phyloP scores from a whole-genome alignment of 306 rosid species.

The Vachellia collinsii region DNA sequence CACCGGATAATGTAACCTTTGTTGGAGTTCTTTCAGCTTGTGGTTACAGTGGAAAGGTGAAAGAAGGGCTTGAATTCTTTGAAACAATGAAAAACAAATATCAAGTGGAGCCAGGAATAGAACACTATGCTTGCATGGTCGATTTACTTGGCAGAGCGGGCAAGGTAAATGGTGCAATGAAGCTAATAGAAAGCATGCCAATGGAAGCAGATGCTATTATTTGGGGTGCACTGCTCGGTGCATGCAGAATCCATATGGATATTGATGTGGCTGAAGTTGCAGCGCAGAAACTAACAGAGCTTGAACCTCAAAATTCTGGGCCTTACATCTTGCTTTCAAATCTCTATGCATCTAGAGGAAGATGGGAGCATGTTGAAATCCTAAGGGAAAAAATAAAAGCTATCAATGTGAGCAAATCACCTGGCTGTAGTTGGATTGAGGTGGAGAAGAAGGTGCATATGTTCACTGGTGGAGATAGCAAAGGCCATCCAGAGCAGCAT shows the following conservation, averaged over 20 bases:
- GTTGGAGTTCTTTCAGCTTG: slow-evolving; percentile 73
- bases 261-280: slow-evolving; percentile 62
- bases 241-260: slow-evolving; percentile 58
- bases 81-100: slow-evolving; percentile 54
- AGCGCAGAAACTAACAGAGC: slow-evolving; percentile 56
- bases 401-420: slow-evolving; percentile 63
- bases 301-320: slow-evolving; percentile 72
- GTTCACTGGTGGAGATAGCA: slow-evolving; percentile 67
- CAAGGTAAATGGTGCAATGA: slow-evolving; percentile 59
- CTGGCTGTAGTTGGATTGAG: slow-evolving; percentile 81
- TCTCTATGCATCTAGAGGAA: slow-evolving; percentile 63
- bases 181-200: slow-evolving; percentile 58
- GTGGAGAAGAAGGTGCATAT: slow-evolving; percentile 66
- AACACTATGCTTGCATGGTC: slow-evolving; percentile 70
- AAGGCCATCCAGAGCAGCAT: slow-evolving; percentile 65
- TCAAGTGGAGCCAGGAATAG: slow-evolving; percentile 54
- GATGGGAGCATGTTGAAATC: slow-evolving; percentile 63
- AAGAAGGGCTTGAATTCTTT: slow-evolving; percentile 52
- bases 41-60: slow-evolving; percentile 59
- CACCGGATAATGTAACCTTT: slow-evolving; percentile 60
- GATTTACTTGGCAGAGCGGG: slow-evolving; percentile 70
- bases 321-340: slow-evolving; percentile 65
- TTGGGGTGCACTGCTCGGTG: slow-evolving; percentile 68
- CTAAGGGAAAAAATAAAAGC: slow-evolving; percentile 52
- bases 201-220: slow-evolving; percentile 68